phyloP scores from a whole-genome alignment of 768 basidiomycete species.

The Paxillus ammoniavirescens region DNA sequence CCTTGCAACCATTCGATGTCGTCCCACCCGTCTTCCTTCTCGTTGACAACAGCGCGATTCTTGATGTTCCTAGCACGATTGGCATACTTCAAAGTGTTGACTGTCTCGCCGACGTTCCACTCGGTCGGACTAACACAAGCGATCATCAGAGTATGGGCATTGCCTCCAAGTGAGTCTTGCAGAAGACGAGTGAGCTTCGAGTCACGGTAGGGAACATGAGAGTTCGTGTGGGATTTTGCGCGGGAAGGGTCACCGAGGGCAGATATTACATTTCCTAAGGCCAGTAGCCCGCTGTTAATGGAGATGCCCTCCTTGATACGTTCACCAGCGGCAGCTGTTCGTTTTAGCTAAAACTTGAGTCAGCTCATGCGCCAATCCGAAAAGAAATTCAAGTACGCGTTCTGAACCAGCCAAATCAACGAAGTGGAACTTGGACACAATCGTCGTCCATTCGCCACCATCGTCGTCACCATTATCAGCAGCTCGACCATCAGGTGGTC shows the following conservation, averaged over 20 bases:
- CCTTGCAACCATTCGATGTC: constrained; percentile 95
- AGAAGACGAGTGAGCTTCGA: constrained; percentile 87
- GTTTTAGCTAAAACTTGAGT: constrained; percentile 66
- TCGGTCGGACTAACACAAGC: constrained; percentile 97
- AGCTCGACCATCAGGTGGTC: constrained; percentile 46
- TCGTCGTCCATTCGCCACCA: constrained; percentile 81
- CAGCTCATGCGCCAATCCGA: constrained; percentile 10
- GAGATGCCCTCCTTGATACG: constrained; percentile 99
- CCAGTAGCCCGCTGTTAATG: constrained; percentile 95
- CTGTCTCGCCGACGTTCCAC: constrained; percentile 91
- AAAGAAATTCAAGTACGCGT: constrained; percentile 49
- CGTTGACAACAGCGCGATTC: constrained; percentile 88
- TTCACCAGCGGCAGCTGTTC: constrained; percentile 94
- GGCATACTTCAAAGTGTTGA: constrained; percentile 95
- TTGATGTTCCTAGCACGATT: constrained; percentile 97
- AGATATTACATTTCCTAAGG: constrained; percentile 97
- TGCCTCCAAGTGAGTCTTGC: constrained; percentile 92
- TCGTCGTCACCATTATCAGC: constrained; percentile 53
- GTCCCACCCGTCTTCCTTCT: constrained; percentile 98
- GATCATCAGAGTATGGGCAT: constrained; percentile 98
- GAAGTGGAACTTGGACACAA: constrained; percentile 96
- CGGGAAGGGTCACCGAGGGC: constrained; percentile 92
- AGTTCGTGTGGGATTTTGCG: constrained; percentile 77
- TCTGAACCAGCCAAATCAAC: constrained; percentile 98
- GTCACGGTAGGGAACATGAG: constrained; percentile 96